Conservation (phyloP, 2,329 filamentous ascomycete species). For the Talaromyces sp. region DNA sequence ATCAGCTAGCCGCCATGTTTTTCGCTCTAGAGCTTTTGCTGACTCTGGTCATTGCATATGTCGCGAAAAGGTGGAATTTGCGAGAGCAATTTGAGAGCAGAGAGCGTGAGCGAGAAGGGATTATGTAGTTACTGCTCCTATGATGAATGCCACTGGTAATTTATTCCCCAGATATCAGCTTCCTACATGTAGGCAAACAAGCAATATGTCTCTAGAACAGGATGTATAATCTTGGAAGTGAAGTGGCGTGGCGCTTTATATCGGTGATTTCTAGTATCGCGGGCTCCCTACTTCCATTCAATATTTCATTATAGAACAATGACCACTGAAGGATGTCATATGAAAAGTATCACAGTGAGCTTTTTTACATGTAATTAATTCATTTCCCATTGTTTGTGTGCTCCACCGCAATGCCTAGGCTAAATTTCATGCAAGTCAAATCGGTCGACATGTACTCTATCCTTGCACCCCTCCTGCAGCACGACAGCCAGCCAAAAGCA, state of each 20-base stretch:
- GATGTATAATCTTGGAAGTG: no score
- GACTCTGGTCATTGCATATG: conserved; percentile 3
- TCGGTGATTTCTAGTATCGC: no score
- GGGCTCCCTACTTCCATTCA: no score
- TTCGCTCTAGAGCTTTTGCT: conserved; percentile 25
- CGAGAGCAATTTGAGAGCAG: background rate
- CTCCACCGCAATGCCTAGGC: background rate
- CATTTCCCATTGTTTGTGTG: no score
- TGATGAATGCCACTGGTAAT: background rate
- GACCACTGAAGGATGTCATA: no score
- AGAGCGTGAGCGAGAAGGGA: background rate
- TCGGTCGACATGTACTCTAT: background rate
- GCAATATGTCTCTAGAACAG: no score
- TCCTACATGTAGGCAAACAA: background rate
- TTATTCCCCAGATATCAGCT: background rate
- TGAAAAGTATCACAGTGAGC: no score
- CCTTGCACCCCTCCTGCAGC: background rate
- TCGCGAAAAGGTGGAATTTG: conserved; percentile 5
- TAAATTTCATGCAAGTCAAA: background rate
- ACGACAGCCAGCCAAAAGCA: background rate
- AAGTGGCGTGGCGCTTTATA: no score
- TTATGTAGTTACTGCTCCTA: background rate
- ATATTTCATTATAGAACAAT: no score
- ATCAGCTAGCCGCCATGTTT: conserved; percentile 27
- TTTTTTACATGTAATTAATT: no score